A percentile compares a stretch with the other conserved stretches of the same genome.
Conservation (phyloP, 768 basidiomycete genomes). For the Tylopilus subfusipes region DNA sequence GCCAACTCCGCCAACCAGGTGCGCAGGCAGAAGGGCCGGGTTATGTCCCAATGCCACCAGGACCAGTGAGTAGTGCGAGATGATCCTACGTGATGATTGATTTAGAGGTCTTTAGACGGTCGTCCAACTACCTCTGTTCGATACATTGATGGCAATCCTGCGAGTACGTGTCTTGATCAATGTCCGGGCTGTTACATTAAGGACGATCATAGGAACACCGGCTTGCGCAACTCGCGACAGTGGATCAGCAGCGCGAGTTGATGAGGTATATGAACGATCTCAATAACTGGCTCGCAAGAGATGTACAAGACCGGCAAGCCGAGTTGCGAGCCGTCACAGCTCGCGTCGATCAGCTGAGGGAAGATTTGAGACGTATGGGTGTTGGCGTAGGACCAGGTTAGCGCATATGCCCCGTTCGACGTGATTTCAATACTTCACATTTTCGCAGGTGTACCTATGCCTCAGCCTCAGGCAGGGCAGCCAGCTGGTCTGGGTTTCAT, state of each 20-base stretch:
- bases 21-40: conserved; percentile 26
- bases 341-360: conserved; percentile 49
- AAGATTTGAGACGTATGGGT: conserved; percentile 44
- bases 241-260: conserved; percentile 75
- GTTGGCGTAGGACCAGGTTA: conserved; percentile 40
- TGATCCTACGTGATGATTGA: neutral
- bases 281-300: conserved; percentile 76
- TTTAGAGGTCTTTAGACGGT: conserved; percentile 42
- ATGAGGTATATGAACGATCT: conserved; percentile 75
- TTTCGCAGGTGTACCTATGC: conserved; percentile 25
- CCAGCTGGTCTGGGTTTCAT: conserved; percentile 14
- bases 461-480: conserved; percentile 12
- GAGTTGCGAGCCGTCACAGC: conserved; percentile 66
- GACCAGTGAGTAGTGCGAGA: conserved; percentile 44
- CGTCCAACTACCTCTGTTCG: conserved; percentile 63
- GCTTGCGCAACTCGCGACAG: conserved; percentile 65
- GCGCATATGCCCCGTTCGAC: conserved; percentile 4
- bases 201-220: conserved; percentile 60
- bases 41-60: conserved; percentile 47
- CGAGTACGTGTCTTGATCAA: conserved; percentile 41
- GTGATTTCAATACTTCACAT: neutral
- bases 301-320: conserved; percentile 73
- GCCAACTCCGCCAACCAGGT: conserved; percentile 18
- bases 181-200: conserved; percentile 5
- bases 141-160: conserved; percentile 66